Percentiles rank a stretch among this genome's conserved stretches.
Evolutionary conservation across 2,329 filamentous ascomycete species (phyloP).

Genomic region (Hirsutella rhossiliensis): DNA sequence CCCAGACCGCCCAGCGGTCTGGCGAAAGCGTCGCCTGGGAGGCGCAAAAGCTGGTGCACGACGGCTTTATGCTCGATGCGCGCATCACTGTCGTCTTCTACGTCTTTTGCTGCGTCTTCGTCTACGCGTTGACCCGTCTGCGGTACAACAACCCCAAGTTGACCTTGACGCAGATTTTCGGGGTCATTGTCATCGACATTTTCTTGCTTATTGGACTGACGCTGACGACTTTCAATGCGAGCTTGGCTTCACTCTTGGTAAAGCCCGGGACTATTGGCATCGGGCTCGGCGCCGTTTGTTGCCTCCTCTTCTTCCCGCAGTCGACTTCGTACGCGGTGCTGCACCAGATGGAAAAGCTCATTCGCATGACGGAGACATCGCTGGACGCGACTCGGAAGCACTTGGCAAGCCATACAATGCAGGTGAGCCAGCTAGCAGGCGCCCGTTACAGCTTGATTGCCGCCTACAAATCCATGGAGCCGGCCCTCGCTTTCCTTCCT

Average conservation of each 20-base stretch:
- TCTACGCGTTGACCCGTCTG: slow-evolving; percentile 30
- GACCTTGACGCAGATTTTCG: slow-evolving; percentile 30
- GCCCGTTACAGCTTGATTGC: slow-evolving; percentile 16
- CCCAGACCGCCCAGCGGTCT: slow-evolving; percentile 15
- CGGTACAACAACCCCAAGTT: slow-evolving; percentile 33
- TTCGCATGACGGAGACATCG: slow-evolving; percentile 17
- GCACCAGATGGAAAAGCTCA: slow-evolving; percentile 16
- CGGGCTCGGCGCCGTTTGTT: slow-evolving; percentile 30
- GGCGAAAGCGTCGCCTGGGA: slow-evolving; percentile 12
- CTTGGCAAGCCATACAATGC: slow-evolving; percentile 8
- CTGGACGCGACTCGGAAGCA: slow-evolving; percentile 17
- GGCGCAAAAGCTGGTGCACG: slow-evolving; percentile 23
- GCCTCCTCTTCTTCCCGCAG: slow-evolving; percentile 33
- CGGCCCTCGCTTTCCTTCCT: slow-evolving; percentile 28
- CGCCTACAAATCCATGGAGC: slow-evolving; percentile 23
- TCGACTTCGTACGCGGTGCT: slow-evolving; percentile 34
- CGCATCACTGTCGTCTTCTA: slow-evolving; percentile 26
- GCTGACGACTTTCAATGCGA: slow-evolving; percentile 26
- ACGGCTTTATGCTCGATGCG: slow-evolving; percentile 34
- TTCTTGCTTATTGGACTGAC: slow-evolving; percentile 30
- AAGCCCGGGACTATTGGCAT: slow-evolving; percentile 32
- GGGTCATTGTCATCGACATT: slow-evolving; percentile 31
- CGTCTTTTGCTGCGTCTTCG: slow-evolving; percentile 27
- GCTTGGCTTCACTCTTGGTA: slow-evolving; percentile 24
- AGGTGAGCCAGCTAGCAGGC: slow-evolving; percentile 17